Evolutionary conservation across 2,329 filamentous ascomycete genomes (phyloP).

Genomic region (Ramularia endophylla): DNA sequence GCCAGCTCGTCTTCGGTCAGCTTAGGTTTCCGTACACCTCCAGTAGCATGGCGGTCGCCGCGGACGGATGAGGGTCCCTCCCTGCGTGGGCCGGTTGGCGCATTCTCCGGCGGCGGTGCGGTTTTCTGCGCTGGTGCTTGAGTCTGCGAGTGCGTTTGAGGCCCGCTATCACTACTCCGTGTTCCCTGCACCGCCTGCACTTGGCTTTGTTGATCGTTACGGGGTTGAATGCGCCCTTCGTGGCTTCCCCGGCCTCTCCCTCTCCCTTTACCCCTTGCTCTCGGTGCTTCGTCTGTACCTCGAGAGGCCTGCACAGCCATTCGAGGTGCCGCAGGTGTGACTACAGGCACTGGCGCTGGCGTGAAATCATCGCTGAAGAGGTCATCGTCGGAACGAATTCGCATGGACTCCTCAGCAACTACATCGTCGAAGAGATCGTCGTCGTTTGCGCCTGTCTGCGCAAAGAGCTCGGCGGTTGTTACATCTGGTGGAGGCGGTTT

Average conservation of each 20-base stretch:
- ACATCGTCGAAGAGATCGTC: conserved; percentile 32
- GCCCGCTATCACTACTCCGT: background rate
- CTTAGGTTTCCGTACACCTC: conserved; percentile 45
- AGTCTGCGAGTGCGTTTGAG: background rate
- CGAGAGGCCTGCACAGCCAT: conserved; percentile 13
- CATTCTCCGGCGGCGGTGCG: conserved; percentile 16
- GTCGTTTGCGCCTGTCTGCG: conserved; percentile 29
- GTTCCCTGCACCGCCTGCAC: background rate
- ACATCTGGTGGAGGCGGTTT: conserved; percentile 17
- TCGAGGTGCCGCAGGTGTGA: conserved; percentile 20
- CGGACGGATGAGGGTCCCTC: conserved; percentile 25
- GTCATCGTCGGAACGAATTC: conserved; percentile 46
- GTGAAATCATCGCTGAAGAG: conserved; percentile 48
- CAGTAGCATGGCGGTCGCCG: conserved; percentile 32
- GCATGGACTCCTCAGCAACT: conserved; percentile 41
- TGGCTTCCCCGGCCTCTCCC: conserved; percentile 19
- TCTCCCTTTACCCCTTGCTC: conserved; percentile 16
- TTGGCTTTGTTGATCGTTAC: background rate
- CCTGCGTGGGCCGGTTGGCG: conserved; percentile 19
- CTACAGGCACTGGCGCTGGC: conserved; percentile 39
- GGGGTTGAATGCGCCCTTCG: conserved; percentile 7
- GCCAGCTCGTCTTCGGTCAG: conserved; percentile 60
- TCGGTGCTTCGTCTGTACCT: conserved; percentile 13
- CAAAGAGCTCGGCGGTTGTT: conserved; percentile 25
- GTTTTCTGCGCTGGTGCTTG: conserved; percentile 5